A percentile compares a stretch with the other conserved stretches of the same genome.
Evolutionary conservation across 108 stramenopile genomes (phyloP).

Genomic region (Chaetoceros muelleri): DNA sequence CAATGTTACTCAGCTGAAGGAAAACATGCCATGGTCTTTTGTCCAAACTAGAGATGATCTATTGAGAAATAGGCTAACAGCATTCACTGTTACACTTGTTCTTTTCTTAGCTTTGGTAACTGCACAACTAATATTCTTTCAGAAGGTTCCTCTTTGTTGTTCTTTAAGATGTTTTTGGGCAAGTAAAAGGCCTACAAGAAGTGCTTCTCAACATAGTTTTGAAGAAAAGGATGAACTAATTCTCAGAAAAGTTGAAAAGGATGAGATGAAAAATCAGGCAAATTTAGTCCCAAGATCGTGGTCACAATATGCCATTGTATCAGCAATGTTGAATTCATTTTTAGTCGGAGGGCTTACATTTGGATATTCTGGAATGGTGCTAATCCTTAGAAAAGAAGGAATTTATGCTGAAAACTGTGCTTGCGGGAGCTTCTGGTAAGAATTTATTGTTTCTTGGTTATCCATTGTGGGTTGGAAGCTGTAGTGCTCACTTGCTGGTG

Average conservation of each 20-base stretch:
- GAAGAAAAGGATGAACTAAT: background rate
- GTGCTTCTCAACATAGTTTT: background rate
- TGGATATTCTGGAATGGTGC: conserved; percentile 9
- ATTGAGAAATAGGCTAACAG: background rate
- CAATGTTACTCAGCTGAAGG: background rate
- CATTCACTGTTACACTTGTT: background rate
- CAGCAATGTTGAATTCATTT: conserved; percentile 9
- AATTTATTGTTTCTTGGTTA: too few species aligned
- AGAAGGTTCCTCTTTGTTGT: too few species aligned
- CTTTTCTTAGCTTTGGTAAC: background rate
- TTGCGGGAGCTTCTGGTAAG: conserved; percentile 9
- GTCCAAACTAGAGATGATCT: background rate
- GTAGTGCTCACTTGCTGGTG: too few species aligned
- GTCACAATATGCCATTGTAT: conserved; percentile 6
- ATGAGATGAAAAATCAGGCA: too few species aligned
- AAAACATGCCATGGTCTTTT: background rate
- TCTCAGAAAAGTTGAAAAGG: background rate
- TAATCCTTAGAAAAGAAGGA: conserved; percentile 11
- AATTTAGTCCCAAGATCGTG: too few species aligned
- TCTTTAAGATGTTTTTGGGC: background rate
- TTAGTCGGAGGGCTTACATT: conserved; percentile 11
- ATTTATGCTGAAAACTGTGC: conserved; percentile 9
- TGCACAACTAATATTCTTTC: background rate
- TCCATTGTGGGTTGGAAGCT: too few species aligned
- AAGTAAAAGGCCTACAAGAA: background rate